Base-by-base conservation (phyloP, 208 protist species). In the Trypanosoma avium region DNA sequence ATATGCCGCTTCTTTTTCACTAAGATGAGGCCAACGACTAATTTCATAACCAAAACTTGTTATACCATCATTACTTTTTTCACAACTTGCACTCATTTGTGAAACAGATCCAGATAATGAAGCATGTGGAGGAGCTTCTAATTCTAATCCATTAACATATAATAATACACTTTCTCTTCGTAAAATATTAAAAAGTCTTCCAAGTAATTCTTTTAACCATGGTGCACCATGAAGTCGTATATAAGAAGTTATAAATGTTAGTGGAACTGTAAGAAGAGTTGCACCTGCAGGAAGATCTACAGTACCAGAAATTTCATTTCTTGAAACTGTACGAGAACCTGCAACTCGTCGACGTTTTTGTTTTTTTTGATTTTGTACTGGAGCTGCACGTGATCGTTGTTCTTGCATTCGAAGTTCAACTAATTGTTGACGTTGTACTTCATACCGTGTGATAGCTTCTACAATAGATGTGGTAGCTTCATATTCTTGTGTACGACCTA, bases 91-190 rank as follows among this genome's bases (percentile, higher is more conserved):
- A 22, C 46, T 68, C 19, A 10, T 42, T 26, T 19, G 48, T 30
- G 66, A 62, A n/a, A 46, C 10, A 4, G 32, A 55, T 2, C 33
- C 54, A n/a, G 6, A 29, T 8, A 45, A 26, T 2, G 40, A 46
- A 7, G 30, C n/a, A 5, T 48, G 53, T 5, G 17, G 33, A 13
- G 48, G 47, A 4, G 67, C 35, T 40, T 87, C 77, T 33, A 95
- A 42, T 46, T 95, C 89, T 15, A 84, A 53, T 8, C 78, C 84
- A 64, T 93, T 95, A 9, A 95, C 82, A 68, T 95, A 95, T 13
- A 95, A 75, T 49, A 92, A 45, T 6, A 95, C 82, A 59, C 81
- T 93, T 61, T 90, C 82, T 24, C 77, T 75, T 22, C 86, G 81
- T 22, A 95, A 73, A 38, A 86, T 77, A 63, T 89, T 87, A 70